phyloP scores from a whole-genome alignment of 2,329 filamentous ascomycete species.

The Cercospora nicotianae region DNA sequence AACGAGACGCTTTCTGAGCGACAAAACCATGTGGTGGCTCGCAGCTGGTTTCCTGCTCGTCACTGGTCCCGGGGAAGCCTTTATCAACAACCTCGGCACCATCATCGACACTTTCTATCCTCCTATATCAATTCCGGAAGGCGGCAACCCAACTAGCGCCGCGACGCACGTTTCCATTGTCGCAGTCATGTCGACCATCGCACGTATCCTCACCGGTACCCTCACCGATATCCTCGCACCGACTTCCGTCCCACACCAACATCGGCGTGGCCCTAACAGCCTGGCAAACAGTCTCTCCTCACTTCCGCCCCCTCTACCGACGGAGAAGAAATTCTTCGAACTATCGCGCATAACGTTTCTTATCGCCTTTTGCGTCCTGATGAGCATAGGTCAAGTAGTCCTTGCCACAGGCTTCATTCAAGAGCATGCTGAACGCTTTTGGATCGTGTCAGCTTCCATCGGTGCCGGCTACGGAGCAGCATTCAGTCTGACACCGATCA shows the following conservation, averaged over 20 bases:
- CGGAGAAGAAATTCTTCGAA: slow-evolving; percentile 46
- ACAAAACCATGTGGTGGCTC: slow-evolving; percentile 95
- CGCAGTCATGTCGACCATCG: slow-evolving; percentile 84
- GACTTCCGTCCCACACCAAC: slow-evolving; percentile 52
- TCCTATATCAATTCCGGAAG: slow-evolving; percentile 55
- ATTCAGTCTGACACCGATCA: slow-evolving; percentile 78
- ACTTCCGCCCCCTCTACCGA: slow-evolving; percentile 28
- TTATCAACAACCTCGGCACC: slow-evolving; percentile 95
- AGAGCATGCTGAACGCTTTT: slow-evolving; percentile 75
- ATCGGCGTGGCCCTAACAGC: slow-evolving; percentile 52
- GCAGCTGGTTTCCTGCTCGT: slow-evolving; percentile 89
- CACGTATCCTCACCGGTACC: slow-evolving; percentile 83
- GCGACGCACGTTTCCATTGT: slow-evolving; percentile 92
- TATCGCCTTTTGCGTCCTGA: slow-evolving; percentile 69
- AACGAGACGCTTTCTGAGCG: slow-evolving; percentile 78
- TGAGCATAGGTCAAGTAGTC: slow-evolving; percentile 72
- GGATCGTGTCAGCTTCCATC: slow-evolving; percentile 78
- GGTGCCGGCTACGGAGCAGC: slow-evolving; percentile 91
- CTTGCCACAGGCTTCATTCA: slow-evolving; percentile 76
- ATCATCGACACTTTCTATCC: slow-evolving; percentile 83
- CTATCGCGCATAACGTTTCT: slow-evolving; percentile 81
- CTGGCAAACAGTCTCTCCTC: slow-evolving; percentile 45
- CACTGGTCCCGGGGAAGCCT: slow-evolving; percentile 92
- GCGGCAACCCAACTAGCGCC: slow-evolving; percentile 59
- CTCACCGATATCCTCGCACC: slow-evolving; percentile 85